Evolutionary conservation across 306 rosid genomes (phyloP), one percentile per base, ranked within the genome.

Genomic region (Dalbergia oliveri): DNA sequence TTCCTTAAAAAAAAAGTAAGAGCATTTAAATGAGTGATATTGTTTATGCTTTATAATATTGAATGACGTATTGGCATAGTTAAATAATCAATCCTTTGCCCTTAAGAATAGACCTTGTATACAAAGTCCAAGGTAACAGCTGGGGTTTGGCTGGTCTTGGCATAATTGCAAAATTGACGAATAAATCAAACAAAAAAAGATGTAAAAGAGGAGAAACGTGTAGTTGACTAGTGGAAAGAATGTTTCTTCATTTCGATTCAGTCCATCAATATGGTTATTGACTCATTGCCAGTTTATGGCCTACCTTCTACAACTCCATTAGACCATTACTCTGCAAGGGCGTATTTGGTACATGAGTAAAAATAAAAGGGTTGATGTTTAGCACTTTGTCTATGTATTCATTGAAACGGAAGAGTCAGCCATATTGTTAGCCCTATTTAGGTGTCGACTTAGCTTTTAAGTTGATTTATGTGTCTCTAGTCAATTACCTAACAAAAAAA

Each of bases 371-470:
- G 31, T 26, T 26, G 31, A 26, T 26, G 3, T 26, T 26, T 26
- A 26, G 31, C 31, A 26, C 31, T 26, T 0, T 26, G 31, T 26
- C 31, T 47, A 47, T 4, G 10, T 11, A 47, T 11, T 75, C 35
- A 21, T 51, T 50, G 61, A 69, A 68, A 15, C 73, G 21, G n/a
- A 53, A 66, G 57, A 39, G 61, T 68, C 37, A 61, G 4, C 59
- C 11, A 61, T 11, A 9, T 64, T 43, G 6, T 7, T 43, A 43
- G 47, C 47, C 0, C 47, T 9, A 43, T 43, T 49, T 35, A 12
- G 76, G 62, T 33, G 71, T 33, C 47, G 60, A 68, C 63, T 39
- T 57, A 18, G n/a, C 76, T 78, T 78, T 16, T 45, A 81, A 77
- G 82, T 83, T 77, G 63, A 76, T 69, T 15, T 14, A 56, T 49